Evolutionary conservation across 1,284 basidiomycete species (phyloP).

Genomic region (Mycena citricolor): DNA sequence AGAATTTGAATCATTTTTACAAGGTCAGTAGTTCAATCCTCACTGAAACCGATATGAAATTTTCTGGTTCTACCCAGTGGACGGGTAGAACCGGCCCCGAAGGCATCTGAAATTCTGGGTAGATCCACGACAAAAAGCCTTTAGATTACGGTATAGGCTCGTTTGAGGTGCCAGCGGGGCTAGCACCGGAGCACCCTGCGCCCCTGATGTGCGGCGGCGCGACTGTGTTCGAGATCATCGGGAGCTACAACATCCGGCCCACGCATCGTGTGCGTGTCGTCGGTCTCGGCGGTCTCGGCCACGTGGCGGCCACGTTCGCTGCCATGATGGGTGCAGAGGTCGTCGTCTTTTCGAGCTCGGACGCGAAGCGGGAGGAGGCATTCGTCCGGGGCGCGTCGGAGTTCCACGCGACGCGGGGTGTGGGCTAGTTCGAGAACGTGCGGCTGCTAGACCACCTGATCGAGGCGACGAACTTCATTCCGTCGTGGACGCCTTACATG

Average conservation of each 20-base stretch:
- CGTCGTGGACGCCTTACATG: conserved; percentile 16
- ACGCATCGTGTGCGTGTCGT: conserved; percentile 32
- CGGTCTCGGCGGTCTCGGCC: conserved; percentile 10
- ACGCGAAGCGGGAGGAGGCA: conserved; percentile 8
- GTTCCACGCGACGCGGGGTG: conserved; percentile 3
- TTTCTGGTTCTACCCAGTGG: no score
- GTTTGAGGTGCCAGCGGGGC: conserved; percentile 1
- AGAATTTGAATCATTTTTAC: no score
- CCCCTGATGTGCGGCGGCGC: conserved; percentile 32
- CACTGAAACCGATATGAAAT: no score
- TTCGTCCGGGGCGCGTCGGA: conserved; percentile 6
- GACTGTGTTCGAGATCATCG: conserved; percentile 5
- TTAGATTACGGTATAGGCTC: no score
- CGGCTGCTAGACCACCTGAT: conserved; percentile 4
- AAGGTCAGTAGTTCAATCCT: no score
- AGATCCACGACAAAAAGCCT: no score
- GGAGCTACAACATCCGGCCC: conserved; percentile 3
- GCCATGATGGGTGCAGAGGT: conserved; percentile 7
- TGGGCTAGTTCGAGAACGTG: neutral
- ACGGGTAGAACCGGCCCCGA: no score
- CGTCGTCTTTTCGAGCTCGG: conserved; percentile 6
- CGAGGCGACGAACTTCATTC: conserved; percentile 11
- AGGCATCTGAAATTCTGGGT: no score
- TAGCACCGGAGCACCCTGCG: conserved; percentile 24
- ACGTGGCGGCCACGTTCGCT: conserved; percentile 8